Evolutionary conservation across 441 rosid species (phyloP).

Genomic region (Metrosideros polymorpha): DNA sequence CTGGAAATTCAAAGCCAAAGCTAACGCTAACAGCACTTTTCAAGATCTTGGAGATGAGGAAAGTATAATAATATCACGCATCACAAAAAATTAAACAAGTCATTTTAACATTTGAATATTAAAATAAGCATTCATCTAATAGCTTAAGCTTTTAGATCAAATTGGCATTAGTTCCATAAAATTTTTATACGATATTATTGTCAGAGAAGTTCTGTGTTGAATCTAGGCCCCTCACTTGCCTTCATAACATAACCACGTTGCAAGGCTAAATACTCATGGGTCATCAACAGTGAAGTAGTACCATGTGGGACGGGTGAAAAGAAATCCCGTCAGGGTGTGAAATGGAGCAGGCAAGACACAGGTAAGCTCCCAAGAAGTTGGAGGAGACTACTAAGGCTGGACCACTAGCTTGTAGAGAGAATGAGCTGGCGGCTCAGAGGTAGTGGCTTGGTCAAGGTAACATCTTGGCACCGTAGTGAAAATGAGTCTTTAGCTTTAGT

Average conservation of each 20-base stretch:
- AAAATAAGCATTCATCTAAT: not conserved
- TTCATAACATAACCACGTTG: not conserved
- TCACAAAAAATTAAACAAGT: not conserved
- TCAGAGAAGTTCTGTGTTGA: not conserved
- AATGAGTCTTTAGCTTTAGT: not conserved
- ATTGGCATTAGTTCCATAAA: not conserved
- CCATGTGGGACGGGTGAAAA: not conserved
- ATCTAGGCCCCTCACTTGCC: not conserved
- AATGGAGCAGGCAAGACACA: not conserved
- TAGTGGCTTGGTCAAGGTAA: not conserved
- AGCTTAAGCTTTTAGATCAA: not conserved
- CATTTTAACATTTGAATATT: not conserved
- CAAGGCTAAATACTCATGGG: not conserved
- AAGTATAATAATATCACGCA: not conserved
- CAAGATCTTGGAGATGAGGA: not conserved
- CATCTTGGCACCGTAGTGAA: not conserved
- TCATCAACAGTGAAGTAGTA: not conserved
- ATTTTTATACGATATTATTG: not conserved
- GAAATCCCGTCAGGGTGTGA: not conserved
- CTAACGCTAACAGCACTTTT: not conserved
- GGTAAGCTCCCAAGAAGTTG: not conserved
- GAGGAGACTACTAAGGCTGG: not conserved
- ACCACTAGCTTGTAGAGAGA: not conserved
- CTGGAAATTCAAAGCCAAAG: too few relatives aligned
- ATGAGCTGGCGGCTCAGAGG: not conserved